phyloP scores from a whole-genome alignment of 495 filamentous ascomycete species.

The Lepraria neglecta region DNA sequence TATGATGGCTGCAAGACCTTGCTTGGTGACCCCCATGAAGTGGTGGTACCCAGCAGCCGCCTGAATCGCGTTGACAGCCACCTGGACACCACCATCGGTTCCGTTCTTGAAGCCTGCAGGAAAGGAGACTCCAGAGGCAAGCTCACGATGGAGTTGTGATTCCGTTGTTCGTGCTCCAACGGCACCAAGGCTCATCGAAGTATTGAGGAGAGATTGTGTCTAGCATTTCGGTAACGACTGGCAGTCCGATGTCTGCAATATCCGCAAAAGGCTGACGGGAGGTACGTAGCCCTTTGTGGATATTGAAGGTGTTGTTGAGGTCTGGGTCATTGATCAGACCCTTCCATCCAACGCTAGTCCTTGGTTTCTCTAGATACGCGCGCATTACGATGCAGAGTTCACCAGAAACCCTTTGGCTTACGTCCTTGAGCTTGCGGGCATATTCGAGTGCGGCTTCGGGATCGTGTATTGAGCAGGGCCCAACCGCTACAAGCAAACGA shows the following conservation, averaged over 20 bases:
- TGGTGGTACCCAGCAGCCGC: conserved; percentile 90
- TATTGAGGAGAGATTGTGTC: conserved; percentile 98
- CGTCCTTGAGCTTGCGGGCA: conserved; percentile 68
- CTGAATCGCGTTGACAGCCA: conserved; percentile 92
- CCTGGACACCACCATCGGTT: conserved; percentile 81
- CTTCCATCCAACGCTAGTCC: conserved; percentile 99
- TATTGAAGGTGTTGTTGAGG: conserved; percentile 95
- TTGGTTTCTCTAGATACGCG: conserved; percentile 94
- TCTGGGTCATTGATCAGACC: conserved; percentile 98
- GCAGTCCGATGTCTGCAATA: conserved; percentile 88
- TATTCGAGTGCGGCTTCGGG: conserved; percentile 86
- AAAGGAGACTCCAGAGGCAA: conserved; percentile 89
- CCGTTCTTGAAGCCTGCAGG: conserved; percentile 99
- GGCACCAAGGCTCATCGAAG: conserved; percentile 87
- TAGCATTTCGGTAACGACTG: conserved; percentile 91
- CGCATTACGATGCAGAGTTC: conserved; percentile 94
- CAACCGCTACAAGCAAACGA: conserved; percentile 81
- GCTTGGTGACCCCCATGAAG: conserved; percentile 96
- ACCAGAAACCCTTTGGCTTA: conserved; percentile 82
- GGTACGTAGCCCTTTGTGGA: conserved; percentile 87
- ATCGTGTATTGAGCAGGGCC: conserved; percentile 96
- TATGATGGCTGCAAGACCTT: conserved; percentile 88
- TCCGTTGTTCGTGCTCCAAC: conserved; percentile 94
- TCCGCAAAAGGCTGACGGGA: conserved; percentile 89
- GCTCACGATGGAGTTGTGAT: conserved; percentile 85